These are phyloP conservation scores for Sistotremastrum suecicum DNA, from an alignment of 768 basidiomycete genomes.

Conservation along the genomic window DNA sequence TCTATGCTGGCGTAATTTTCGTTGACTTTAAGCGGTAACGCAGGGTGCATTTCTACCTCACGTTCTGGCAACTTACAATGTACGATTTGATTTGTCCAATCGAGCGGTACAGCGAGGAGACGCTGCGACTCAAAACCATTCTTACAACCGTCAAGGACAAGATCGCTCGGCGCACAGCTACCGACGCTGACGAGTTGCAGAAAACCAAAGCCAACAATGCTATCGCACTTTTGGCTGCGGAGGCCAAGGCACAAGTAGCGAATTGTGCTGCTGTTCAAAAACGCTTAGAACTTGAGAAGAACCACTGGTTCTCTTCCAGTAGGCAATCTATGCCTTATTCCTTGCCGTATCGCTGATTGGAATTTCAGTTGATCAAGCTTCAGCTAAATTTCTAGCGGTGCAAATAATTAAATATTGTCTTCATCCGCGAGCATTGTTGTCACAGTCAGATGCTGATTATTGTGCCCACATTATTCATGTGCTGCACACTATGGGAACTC, in stretches of 20 bases:
- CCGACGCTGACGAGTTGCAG: conserved; percentile 43
- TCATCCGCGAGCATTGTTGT: conserved; percentile 82
- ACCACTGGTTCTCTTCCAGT: conserved; percentile 71
- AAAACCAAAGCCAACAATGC: conserved; percentile 46
- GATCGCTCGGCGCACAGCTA: conserved; percentile 58
- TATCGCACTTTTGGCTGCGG: conserved; percentile 43
- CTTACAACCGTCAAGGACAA: conserved; percentile 44
- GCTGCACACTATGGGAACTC: conserved; percentile 79
- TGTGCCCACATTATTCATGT: conserved; percentile 84
- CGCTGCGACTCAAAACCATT: conserved; percentile 57
- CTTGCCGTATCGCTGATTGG: background rate
- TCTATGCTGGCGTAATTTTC: conserved; percentile 5
- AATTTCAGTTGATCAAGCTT: background rate
- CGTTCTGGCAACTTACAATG: conserved; percentile 93
- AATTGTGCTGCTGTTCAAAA: conserved; percentile 64
- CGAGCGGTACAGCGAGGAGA: conserved; percentile 66
- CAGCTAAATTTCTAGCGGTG: conserved; percentile 23
- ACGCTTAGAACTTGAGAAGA: conserved; percentile 62
- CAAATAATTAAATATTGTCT: conserved; percentile 74
- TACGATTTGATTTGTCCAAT: conserved; percentile 77
- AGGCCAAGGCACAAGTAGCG: conserved; percentile 63
- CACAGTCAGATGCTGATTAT: conserved; percentile 93
- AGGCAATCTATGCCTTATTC: conserved; percentile 3
- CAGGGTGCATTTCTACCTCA: conserved; percentile 85
- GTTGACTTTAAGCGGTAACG: background rate